Base-by-base conservation (phyloP, 2,329 filamentous ascomycete genomes). In the Colletotrichum tanaceti region DNA sequence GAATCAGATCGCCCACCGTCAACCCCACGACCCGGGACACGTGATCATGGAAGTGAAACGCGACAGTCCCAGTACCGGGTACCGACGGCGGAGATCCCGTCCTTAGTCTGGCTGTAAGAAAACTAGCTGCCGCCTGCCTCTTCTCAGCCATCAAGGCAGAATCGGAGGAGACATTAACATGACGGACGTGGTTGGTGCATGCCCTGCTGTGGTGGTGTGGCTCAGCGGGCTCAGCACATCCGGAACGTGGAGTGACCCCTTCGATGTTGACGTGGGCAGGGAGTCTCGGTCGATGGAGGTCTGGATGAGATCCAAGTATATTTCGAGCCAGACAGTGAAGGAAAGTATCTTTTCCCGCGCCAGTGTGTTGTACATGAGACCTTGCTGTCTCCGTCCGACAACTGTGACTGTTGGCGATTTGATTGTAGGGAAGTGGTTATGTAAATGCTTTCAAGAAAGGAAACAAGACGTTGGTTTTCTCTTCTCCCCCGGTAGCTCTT, bases 41-140 rank as follows among this genome's bases (percentile, higher is more conserved):
- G 66, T 69, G 66, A 69, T 57, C 43, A 14, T n/a, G 38, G n/a
- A 61, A 10, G 35, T 66, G 62, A 69, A 69, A 69, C 66, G 44
- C 63, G 47, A 68, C 47, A 66, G 20, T 61, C 39, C 66, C 43
- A 66, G 24, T 57, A 39, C 66, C 43, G 62, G 49, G 13, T 65
- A 46, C 62, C 55, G 62, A 69, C 38, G 55, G 50, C 43, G 55
- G 44, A 38, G 28, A 66, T 61, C 44, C 63, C 20, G 28, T 55
- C 43, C 22, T 32, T 46, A 18, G 41, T 16, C 11, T 5, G 28
- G 28, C 28, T 32, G 28, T 35, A 10, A 35, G 32, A 10, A 35
- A 35, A 35, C 32, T 35, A 35, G 32, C 58, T 39, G 52, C 16
- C 35, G 53, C 35, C 5, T 18, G n/a, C 18, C 22, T 50, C 35